A percentile compares a stretch with the other conserved stretches of the same genome.
phyloP scores from a whole-genome alignment of 1,284 basidiomycete species.

The Athelia sp. region DNA sequence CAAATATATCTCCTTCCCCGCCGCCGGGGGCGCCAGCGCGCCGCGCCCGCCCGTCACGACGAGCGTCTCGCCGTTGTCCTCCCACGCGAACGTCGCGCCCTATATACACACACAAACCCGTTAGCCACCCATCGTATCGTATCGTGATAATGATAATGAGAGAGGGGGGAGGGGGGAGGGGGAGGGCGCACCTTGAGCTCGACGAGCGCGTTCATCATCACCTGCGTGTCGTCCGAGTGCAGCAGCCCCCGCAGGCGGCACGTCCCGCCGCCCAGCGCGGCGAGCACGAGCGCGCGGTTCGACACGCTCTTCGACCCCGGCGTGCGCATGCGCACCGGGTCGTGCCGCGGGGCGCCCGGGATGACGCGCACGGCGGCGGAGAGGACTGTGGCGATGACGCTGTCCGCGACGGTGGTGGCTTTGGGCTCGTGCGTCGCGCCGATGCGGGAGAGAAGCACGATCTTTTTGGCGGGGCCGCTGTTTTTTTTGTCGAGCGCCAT shows the following conservation, averaged over 20 bases:
- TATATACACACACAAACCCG: no score
- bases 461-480: slow-evolving; percentile 84
- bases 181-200: slow-evolving; percentile 84
- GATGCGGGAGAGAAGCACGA: slow-evolving; percentile 88
- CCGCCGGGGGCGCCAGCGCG: slow-evolving; percentile 69
- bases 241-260: slow-evolving; percentile 88
- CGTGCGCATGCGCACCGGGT: slow-evolving; percentile 82
- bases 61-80: slow-evolving; percentile 90
- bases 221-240: slow-evolving; percentile 97
- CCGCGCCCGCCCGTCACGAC: slow-evolving; percentile 89
- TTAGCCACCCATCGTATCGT: no score
- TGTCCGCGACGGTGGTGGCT: slow-evolving; percentile 82
- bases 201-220: slow-evolving; percentile 94
- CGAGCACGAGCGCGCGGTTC: slow-evolving; percentile 91
- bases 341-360: slow-evolving; percentile 61
- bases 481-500: slow-evolving; percentile 99
- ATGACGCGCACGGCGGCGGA: slow-evolving; percentile 74
- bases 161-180: no score
- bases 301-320: slow-evolving; percentile 98
- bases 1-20: slow-evolving; percentile 88
- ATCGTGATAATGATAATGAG: no score
- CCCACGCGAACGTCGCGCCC: slow-evolving; percentile 84
- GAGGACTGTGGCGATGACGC: slow-evolving; percentile 76
- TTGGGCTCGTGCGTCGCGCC: slow-evolving; percentile 91
- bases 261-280: slow-evolving; percentile 86